Conservation (phyloP, 2,329 filamentous ascomycete genomes). For the Tolypocladium endophyticum region DNA sequence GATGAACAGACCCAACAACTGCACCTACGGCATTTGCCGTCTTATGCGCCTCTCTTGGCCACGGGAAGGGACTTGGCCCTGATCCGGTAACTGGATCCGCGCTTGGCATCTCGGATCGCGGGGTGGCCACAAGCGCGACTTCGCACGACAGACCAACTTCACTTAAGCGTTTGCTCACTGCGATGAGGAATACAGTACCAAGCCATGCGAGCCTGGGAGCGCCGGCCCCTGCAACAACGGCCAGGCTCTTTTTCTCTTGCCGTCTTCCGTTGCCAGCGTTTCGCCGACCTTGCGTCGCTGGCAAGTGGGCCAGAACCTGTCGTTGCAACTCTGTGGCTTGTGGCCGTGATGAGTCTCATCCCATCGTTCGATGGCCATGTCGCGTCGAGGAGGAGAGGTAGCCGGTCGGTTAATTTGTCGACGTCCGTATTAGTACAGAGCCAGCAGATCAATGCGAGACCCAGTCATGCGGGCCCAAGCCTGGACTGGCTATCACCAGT, state of each 20-base stretch:
- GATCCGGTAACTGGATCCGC: neutral
- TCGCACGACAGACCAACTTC: neutral
- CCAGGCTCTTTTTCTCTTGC: neutral
- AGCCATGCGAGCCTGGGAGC: neutral
- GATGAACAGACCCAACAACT: neutral
- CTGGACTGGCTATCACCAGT: neutral
- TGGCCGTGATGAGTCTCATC: neutral
- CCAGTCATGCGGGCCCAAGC: neutral
- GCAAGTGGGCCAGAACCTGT: neutral
- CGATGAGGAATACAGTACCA: neutral
- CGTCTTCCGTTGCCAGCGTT: neutral
- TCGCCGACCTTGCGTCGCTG: neutral
- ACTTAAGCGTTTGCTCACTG: neutral
- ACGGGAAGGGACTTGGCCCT: neutral
- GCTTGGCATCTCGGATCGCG: neutral
- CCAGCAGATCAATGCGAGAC: neutral
- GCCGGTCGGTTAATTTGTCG: neutral
- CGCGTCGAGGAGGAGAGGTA: neutral
- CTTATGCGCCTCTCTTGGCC: neutral
- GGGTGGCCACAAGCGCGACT: neutral
- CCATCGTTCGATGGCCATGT: neutral
- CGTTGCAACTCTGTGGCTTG: neutral
- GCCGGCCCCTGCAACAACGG: neutral
- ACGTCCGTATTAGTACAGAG: neutral
- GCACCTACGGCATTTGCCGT: neutral